A percentile compares a stretch with the other conserved stretches of the same genome.
Conservation (phyloP, 371 early-diverging fungal genomes). For the Actinomortierella ambigua region DNA sequence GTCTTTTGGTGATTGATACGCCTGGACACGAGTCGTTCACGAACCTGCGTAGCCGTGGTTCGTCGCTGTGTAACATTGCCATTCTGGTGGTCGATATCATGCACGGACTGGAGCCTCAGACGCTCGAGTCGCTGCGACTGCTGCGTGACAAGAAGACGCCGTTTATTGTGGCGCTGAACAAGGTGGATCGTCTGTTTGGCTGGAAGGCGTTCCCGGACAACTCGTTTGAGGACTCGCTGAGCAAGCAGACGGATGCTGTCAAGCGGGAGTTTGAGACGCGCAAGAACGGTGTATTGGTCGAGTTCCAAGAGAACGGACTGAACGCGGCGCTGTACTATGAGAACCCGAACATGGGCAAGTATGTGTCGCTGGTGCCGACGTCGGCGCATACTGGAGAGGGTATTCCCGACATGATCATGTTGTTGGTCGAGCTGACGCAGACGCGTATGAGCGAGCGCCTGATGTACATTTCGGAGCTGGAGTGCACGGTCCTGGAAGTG, state of each 20-base stretch:
- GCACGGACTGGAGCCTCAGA: slow-evolving; percentile 99
- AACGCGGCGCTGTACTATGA: slow-evolving; percentile 96
- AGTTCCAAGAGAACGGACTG: slow-evolving; percentile 95
- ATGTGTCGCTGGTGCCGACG: slow-evolving; percentile 99
- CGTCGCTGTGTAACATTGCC: slow-evolving; percentile 99
- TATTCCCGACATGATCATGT: slow-evolving; percentile 96
- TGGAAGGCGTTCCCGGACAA: slow-evolving; percentile 93
- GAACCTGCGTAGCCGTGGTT: slow-evolving; percentile 98
- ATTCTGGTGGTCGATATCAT: slow-evolving; percentile 99
- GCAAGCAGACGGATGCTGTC: slow-evolving; percentile 79
- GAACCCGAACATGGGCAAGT: slow-evolving; percentile 94
- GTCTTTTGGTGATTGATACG: slow-evolving; percentile 99
- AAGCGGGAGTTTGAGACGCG: slow-evolving; percentile 92
- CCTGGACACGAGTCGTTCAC: slow-evolving; percentile 99
- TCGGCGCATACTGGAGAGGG: slow-evolving; percentile 99
- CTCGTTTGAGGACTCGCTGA: slow-evolving; percentile 82
- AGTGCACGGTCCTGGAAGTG: slow-evolving; percentile 99
- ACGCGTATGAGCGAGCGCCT: slow-evolving; percentile 94
- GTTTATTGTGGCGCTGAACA: slow-evolving; percentile 99
- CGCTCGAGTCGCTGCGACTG: slow-evolving; percentile 96
- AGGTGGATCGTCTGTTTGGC: slow-evolving; percentile 98
- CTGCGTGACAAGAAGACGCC: slow-evolving; percentile 97
- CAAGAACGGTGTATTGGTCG: slow-evolving; percentile 79
- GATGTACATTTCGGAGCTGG: slow-evolving; percentile 96
- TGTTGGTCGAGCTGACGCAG: slow-evolving; percentile 95